Evolutionary conservation across 768 basidiomycete species (phyloP).

Genomic region (Calvatia gigantea): DNA sequence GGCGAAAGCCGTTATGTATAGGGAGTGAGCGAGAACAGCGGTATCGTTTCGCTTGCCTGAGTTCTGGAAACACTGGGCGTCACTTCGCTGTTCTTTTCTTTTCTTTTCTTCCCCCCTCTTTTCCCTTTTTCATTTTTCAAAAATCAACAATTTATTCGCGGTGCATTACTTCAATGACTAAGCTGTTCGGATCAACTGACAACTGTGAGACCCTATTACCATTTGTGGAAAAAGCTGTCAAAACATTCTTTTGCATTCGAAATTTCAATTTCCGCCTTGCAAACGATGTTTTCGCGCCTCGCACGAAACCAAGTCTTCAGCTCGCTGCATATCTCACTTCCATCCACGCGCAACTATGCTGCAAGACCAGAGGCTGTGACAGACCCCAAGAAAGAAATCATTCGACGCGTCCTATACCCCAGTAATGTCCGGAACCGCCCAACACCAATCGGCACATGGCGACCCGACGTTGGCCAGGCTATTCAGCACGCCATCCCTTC

Average conservation of each 20-base stretch:
- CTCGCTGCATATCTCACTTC: neutral
- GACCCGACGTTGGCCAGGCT: conserved; percentile 72
- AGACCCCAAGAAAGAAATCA: conserved; percentile 67
- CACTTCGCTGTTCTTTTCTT: too few species aligned
- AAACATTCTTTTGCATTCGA: neutral
- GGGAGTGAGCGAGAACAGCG: too few species aligned
- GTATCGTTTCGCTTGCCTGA: too few species aligned
- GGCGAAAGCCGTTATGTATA: too few species aligned
- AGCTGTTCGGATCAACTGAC: neutral
- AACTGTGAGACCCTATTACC: neutral
- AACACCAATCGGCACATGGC: conserved; percentile 81
- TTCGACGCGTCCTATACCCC: conserved; percentile 81
- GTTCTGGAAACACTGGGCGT: too few species aligned
- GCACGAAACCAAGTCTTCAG: neutral
- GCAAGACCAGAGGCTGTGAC: conserved; percentile 34
- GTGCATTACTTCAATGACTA: neutral
- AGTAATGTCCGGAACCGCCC: conserved; percentile 65
- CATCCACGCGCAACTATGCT: conserved; percentile 32
- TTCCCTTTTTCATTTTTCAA: neutral
- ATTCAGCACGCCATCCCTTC: conserved; percentile 85
- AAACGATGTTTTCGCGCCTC: conserved; percentile 2
- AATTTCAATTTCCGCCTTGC: neutral
- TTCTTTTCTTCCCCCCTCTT: too few species aligned
- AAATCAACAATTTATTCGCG: neutral
- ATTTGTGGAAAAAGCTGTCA: neutral